Conservation (phyloP, 495 filamentous ascomycete species). For the Penicillium maclennaniae region DNA sequence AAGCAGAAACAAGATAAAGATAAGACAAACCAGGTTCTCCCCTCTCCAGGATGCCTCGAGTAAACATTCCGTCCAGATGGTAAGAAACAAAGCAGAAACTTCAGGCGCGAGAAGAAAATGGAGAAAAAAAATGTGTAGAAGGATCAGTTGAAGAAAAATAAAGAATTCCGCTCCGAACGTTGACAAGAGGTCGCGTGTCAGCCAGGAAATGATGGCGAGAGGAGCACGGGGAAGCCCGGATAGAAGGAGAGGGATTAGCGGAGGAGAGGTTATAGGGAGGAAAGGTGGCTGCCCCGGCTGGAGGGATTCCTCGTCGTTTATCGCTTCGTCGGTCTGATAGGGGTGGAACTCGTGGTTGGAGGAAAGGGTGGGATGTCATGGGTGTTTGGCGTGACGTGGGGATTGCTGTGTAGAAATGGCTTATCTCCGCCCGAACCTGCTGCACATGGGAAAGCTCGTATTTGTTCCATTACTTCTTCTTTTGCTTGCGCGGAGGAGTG, state of each 20-base stretch:
- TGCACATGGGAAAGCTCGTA: conserved; percentile 80
- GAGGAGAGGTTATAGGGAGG: conserved; percentile 5
- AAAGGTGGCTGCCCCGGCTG: conserved; percentile 14
- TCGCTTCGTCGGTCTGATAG: conserved; percentile 27
- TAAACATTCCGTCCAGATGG: conserved; percentile 30
- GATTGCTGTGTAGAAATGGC: conserved; percentile 27
- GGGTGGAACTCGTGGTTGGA: conserved; percentile 19
- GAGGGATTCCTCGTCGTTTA: conserved; percentile 28
- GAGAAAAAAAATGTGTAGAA: conserved; percentile 12
- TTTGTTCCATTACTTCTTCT: conserved; percentile 74
- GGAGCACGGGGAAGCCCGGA: conserved; percentile 20
- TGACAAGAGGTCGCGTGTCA: conserved; percentile 4
- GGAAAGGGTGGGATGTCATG: conserved; percentile 20
- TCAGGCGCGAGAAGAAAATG: conserved; percentile 6
- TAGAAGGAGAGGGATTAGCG: conserved; percentile 11
- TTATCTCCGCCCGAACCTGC: conserved; percentile 97
- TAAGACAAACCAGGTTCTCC: conserved; percentile 33
- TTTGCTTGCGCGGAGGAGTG: conserved; percentile 88
- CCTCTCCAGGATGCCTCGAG: conserved; percentile 29
- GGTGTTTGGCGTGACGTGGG: conserved; percentile 8
- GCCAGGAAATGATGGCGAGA: conserved; percentile 17
- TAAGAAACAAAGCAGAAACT: conserved; percentile 23
- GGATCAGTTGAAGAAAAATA: conserved; percentile 17
- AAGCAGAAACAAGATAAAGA: conserved; percentile 25
- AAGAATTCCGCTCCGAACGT: conserved; percentile 18